A percentile compares a stretch with the other conserved stretches of the same genome.
Conservation (phyloP, 2,329 filamentous ascomycete species). For the Xylariaceae sp. region DNA sequence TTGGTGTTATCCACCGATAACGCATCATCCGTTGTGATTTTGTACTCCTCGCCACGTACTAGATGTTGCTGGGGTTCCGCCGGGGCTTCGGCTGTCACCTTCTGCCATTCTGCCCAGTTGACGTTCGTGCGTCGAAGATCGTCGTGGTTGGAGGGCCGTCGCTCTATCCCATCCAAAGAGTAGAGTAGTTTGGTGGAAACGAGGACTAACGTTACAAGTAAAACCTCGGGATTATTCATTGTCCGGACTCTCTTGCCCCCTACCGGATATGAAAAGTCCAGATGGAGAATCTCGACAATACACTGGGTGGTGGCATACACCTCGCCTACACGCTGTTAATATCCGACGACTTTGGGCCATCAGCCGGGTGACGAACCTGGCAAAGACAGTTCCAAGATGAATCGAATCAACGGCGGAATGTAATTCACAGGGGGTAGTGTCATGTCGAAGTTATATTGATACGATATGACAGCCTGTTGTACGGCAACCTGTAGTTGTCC, state of each 20-base stretch:
- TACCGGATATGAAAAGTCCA: constrained; percentile 57
- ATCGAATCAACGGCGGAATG: constrained; percentile 63
- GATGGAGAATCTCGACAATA: constrained; percentile 47
- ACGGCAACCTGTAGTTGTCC: constrained; percentile 63
- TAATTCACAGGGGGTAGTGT: constrained; percentile 69
- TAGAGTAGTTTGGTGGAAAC: constrained; percentile 76
- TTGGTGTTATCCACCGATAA: constrained; percentile 51
- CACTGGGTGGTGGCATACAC: constrained; percentile 56
- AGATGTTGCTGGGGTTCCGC: constrained; percentile 18
- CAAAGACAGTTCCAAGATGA: constrained; percentile 67
- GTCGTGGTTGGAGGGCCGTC: constrained; percentile 44
- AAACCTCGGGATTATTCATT: constrained; percentile 68
- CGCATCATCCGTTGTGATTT: constrained; percentile 27
- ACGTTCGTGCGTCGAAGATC: constrained; percentile 60
- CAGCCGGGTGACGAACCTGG: constrained; percentile 51
- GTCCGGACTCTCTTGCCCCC: constrained; percentile 41
- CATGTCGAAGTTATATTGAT: constrained; percentile 65
- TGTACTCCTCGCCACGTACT: constrained; percentile 27
- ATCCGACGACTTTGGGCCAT: background rate
- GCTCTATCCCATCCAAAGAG: constrained; percentile 60
- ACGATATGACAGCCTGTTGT: constrained; percentile 59
- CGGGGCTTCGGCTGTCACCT: constrained; percentile 38
- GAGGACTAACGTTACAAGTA: constrained; percentile 66
- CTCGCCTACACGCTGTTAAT: constrained; percentile 51
- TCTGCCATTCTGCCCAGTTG: constrained; percentile 70